Evolutionary conservation across 2,329 filamentous ascomycete genomes (phyloP).

Genomic region (Bisporella sp.): DNA sequence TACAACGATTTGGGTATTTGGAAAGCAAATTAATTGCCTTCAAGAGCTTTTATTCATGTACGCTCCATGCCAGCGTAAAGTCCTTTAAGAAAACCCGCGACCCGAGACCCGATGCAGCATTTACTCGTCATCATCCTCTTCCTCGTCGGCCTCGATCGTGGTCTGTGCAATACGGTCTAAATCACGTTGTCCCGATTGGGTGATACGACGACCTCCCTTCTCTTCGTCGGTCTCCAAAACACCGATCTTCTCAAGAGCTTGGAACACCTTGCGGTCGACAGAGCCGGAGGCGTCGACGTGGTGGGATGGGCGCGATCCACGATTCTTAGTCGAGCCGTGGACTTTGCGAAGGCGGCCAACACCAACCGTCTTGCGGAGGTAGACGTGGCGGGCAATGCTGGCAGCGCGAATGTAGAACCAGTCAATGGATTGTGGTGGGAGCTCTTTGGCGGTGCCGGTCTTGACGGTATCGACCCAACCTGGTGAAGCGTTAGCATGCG

Average conservation of each 20-base stretch:
- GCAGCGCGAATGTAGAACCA: slow-evolving; percentile 93
- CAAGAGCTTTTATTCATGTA: too few relatives aligned
- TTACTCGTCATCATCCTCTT: slow-evolving; percentile 41
- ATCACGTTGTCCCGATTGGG: slow-evolving; percentile 96
- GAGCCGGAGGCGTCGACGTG: slow-evolving; percentile 93
- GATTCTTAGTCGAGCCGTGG: slow-evolving; percentile 96
- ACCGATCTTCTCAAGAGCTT: slow-evolving; percentile 98
- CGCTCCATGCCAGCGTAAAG: too few relatives aligned
- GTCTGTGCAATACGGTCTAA: slow-evolving; percentile 91
- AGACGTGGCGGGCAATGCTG: slow-evolving; percentile 94
- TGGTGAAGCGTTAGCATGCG: slow-evolving; percentile 15
- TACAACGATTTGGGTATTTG: too few relatives aligned
- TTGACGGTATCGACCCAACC: slow-evolving; percentile 99
- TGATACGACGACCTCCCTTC: slow-evolving; percentile 97
- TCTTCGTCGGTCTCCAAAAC: slow-evolving; percentile 97
- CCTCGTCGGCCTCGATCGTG: slow-evolving; percentile 65
- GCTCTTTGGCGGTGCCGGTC: slow-evolving; percentile 93
- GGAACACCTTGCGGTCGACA: slow-evolving; percentile 96
- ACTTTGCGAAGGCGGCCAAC: slow-evolving; percentile 95
- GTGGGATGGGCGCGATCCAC: slow-evolving; percentile 81
- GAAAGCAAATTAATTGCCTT: too few relatives aligned
- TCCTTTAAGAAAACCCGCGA: background rate
- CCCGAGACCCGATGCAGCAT: slow-evolving; percentile 6
- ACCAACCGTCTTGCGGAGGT: slow-evolving; percentile 98
- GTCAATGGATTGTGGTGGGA: slow-evolving; percentile 96